These are phyloP conservation scores for Aspergillus novofumigatus DNA, from an alignment of 2,329 filamentous ascomycete genomes.

Conservation along the genomic window DNA sequence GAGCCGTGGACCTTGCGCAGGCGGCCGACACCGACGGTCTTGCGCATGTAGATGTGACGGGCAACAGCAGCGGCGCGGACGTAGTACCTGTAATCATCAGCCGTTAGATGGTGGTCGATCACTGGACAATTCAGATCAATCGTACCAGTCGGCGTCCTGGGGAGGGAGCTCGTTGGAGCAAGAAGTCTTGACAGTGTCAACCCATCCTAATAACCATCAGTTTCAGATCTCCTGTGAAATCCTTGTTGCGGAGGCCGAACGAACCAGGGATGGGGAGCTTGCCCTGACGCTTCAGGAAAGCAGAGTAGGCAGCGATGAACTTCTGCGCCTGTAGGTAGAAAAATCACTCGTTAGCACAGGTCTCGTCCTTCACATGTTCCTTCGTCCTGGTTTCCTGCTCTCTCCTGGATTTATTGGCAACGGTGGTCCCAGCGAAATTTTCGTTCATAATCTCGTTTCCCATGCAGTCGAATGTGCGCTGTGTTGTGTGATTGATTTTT, in stretches of 20 bases:
- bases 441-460: background rate
- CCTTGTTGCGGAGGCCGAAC: slow-evolving; percentile 26
- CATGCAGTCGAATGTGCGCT: background rate
- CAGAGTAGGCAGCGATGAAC: slow-evolving; percentile 65
- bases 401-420: background rate
- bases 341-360: slow-evolving; percentile 11
- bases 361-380: background rate
- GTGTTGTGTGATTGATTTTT: background rate
- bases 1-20: slow-evolving; percentile 94
- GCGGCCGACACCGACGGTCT: slow-evolving; percentile 97
- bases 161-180: slow-evolving; percentile 95
- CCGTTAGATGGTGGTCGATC: background rate
- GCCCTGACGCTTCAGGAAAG: slow-evolving; percentile 67
- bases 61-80: slow-evolving; percentile 89
- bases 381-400: background rate
- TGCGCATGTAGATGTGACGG: slow-evolving; percentile 98
- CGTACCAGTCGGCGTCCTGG: slow-evolving; percentile 97
- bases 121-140: slow-evolving; percentile 22
- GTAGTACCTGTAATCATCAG: slow-evolving; percentile 54
- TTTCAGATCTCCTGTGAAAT: background rate
- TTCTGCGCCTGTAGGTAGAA: slow-evolving; percentile 53
- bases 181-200: slow-evolving; percentile 99
- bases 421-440: background rate
- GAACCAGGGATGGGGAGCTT: slow-evolving; percentile 66
- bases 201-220: slow-evolving; percentile 66